phyloP scores from a whole-genome alignment of 2,329 filamentous ascomycete species.

The Sclerotinia sclerotiorum region DNA sequence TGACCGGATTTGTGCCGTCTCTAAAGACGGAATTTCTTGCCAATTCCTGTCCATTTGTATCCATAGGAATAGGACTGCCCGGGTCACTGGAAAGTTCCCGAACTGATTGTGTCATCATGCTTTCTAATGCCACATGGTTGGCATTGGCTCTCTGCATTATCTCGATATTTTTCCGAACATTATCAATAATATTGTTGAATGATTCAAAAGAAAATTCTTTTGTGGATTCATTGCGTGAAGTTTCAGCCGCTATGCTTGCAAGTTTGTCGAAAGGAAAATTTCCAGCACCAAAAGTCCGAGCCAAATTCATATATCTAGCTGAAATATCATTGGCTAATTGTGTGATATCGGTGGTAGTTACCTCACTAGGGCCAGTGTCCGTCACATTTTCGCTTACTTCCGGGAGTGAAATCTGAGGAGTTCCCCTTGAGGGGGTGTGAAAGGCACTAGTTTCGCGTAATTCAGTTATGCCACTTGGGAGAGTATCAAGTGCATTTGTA shows the following conservation, averaged over 20 bases:
- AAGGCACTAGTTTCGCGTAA: background rate
- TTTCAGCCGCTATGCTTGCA: too few relatives aligned
- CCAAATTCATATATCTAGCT: background rate
- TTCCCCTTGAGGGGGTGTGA: background rate
- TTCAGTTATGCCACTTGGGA: background rate
- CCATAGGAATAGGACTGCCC: background rate
- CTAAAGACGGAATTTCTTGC: too few relatives aligned
- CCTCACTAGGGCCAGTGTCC: background rate
- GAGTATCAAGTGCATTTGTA: background rate
- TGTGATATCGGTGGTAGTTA: background rate
- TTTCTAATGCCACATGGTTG: background rate
- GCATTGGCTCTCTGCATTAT: background rate
- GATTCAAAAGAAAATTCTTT: conserved; percentile 2
- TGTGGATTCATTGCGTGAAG: background rate
- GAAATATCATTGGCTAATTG: background rate
- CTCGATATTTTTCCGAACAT: background rate
- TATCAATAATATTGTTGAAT: background rate
- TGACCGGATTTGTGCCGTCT: background rate
- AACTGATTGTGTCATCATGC: background rate
- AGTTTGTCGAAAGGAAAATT: background rate
- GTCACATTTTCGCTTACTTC: background rate
- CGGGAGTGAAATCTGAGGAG: background rate
- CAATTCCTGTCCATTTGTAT: background rate
- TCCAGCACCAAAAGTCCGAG: background rate
- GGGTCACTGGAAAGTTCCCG: background rate